Percentiles rank a stretch among this genome's conserved stretches.
These are phyloP conservation scores for Penicillium tannophilum DNA, from an alignment of 495 filamentous ascomycete species.

Conservation along the genomic window DNA sequence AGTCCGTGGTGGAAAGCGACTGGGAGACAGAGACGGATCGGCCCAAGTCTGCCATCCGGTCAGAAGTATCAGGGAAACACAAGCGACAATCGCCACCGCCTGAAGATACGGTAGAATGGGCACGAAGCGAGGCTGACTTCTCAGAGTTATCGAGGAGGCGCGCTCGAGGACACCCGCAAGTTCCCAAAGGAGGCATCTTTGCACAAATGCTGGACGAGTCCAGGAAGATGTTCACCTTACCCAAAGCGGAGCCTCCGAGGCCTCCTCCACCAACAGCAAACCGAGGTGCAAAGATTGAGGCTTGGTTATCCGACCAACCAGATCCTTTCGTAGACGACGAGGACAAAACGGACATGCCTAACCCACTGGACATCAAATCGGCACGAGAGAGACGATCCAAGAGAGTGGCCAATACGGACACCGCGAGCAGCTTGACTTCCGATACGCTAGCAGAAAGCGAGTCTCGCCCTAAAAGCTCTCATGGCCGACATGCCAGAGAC, in stretches of 20 bases:
- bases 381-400: constrained; percentile 32
- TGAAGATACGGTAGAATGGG: constrained; percentile 44
- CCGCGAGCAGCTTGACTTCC: constrained; percentile 18
- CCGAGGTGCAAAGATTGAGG: constrained; percentile 64
- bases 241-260: constrained; percentile 53
- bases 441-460: constrained; percentile 29
- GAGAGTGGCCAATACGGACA: constrained; percentile 24
- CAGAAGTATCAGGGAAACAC: constrained; percentile 29
- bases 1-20: constrained; percentile 28
- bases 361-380: constrained; percentile 44
- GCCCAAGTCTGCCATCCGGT: constrained; percentile 13
- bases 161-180: constrained; percentile 37
- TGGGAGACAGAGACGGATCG: constrained; percentile 21
- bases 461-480: constrained; percentile 30
- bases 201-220: constrained; percentile 54
- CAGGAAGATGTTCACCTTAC: constrained; percentile 55
- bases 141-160: constrained; percentile 46
- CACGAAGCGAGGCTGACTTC: constrained; percentile 47
- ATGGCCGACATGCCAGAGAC: constrained; percentile 31
- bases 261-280: constrained; percentile 39
- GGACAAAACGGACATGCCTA: constrained; percentile 45
- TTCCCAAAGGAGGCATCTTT: constrained; percentile 51
- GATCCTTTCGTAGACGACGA: constrained; percentile 69
- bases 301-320: constrained; percentile 71
- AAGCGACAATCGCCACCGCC: constrained; percentile 31